Evolutionary conservation across 306 rosid species (phyloP), one percentile per base, ranked within the genome.

Genomic region (Begonia peltatifolia): DNA sequence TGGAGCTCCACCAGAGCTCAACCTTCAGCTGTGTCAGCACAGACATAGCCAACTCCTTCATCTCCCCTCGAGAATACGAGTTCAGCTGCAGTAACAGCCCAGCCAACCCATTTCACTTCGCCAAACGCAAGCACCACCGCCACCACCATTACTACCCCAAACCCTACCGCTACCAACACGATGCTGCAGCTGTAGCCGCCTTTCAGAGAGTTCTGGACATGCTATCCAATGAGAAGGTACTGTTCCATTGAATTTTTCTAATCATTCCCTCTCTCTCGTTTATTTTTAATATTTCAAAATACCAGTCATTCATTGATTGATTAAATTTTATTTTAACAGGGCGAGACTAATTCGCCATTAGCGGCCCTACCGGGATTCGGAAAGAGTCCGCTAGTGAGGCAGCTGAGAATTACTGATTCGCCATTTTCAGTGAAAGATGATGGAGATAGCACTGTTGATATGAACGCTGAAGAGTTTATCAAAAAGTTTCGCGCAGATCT

Each of bases 21-120:
- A 59, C 87, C 63, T 51, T 74, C 66, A 52, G 73, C 22, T 54
- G 87, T 74, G 82, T 62, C 46, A 65, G 81, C 20, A 43, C 71
- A 55, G 70, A 72, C 54, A 60, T 77, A 70, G 46, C 59, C 15
- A 63, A 72, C 53, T 75, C 82, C 43, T 76, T 71, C 77, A 46
- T 90, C 22, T 57, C 84, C 0, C 83, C 94, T 0, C 73, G 74
- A 1, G 96, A 90, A 11, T 90, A 90, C 49, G 94, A 90, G 59
- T 90, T 90, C 78, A 90, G 99, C 72, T 90, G 99, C 77, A 86
- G 84, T 62, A 86, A 83, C 64, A 80, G 78, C 70, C 99, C 97
- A 6, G 81, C 87, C 13, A 6, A 55, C 25, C 82, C 77, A 12
- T 69, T 70, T 35, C 38, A 30, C 9, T 7, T 30, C 38, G 9